phyloP scores from a whole-genome alignment of 2,329 filamentous ascomycete genomes.

The Chrysoporthe puriensis region DNA sequence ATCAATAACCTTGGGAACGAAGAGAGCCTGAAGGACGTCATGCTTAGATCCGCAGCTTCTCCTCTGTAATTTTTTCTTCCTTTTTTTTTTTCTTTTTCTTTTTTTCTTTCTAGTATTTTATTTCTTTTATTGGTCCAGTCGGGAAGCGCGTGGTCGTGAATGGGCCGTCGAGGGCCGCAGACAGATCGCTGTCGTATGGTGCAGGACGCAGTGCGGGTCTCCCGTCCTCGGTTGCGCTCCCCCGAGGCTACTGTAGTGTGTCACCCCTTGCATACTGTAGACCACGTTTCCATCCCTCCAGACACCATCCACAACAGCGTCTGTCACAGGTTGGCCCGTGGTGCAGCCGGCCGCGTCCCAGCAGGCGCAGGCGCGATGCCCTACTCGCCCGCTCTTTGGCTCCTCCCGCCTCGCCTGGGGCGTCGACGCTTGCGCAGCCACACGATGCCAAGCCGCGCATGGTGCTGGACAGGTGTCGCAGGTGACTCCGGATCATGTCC shows the following conservation, averaged over 20 bases:
- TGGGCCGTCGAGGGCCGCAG: no score
- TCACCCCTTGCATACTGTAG: background rate
- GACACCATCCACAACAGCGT: slow-evolving; percentile 1
- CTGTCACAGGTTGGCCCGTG: slow-evolving; percentile 4
- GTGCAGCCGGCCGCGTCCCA: background rate
- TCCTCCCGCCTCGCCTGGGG: no score
- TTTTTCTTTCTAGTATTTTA: no score
- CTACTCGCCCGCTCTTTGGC: background rate
- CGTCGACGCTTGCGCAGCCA: background rate
- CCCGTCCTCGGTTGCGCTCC: background rate
- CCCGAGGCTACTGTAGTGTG: background rate
- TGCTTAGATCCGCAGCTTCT: no score
- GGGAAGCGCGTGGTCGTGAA: background rate
- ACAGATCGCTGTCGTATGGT: no score
- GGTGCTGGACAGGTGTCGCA: background rate
- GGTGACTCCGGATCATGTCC: background rate
- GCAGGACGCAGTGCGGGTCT: background rate
- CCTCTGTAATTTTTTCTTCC: no score
- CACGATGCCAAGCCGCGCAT: no score
- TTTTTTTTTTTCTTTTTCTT: no score
- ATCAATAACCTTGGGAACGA: no score
- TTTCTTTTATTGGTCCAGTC: no score
- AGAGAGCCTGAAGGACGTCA: no score
- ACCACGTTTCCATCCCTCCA: background rate
- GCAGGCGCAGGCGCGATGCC: background rate